Percentiles rank a stretch among this genome's conserved stretches.
Evolutionary conservation across 805 yeast species (phyloP).

Genomic region (Blastobotrys terrestris): DNA sequence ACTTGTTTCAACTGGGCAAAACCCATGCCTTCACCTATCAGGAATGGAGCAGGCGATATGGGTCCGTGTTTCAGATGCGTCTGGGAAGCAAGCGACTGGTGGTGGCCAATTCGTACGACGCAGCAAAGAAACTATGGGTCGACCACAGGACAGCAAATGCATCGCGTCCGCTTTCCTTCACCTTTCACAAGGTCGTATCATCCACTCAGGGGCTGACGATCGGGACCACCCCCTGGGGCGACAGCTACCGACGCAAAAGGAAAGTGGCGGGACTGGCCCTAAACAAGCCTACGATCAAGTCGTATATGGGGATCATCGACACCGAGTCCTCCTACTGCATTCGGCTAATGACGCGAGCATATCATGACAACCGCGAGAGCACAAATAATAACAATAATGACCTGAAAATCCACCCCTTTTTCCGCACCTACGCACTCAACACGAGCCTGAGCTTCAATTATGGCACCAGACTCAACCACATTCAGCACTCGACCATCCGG

Average conservation of each 20-base stretch:
- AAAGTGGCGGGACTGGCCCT: slow-evolving; percentile 36
- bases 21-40: slow-evolving; percentile 48
- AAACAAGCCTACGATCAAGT: slow-evolving; percentile 34
- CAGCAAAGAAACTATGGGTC: slow-evolving; percentile 51
- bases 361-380: neutral
- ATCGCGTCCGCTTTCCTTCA: slow-evolving; percentile 60
- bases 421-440: slow-evolving; percentile 35
- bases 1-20: slow-evolving; percentile 37
- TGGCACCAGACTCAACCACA: slow-evolving; percentile 34
- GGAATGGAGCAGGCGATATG: slow-evolving; percentile 37
- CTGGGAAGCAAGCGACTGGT: slow-evolving; percentile 53
- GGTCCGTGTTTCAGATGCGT: slow-evolving; percentile 53
- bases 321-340: slow-evolving; percentile 32
- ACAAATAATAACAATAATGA: slow-evolving; percentile 21
- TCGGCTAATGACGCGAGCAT: slow-evolving; percentile 21
- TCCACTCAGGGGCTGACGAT: slow-evolving; percentile 39
- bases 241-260: slow-evolving; percentile 33
- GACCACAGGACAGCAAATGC: slow-evolving; percentile 45
- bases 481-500: slow-evolving; percentile 24
- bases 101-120: slow-evolving; percentile 59
- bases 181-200: slow-evolving; percentile 59
- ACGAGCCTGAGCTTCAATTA: slow-evolving; percentile 36
- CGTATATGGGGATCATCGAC: slow-evolving; percentile 32
- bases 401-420: slow-evolving; percentile 30
- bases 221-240: slow-evolving; percentile 41